These are phyloP conservation scores for Cyclanthera cordifolia DNA, from an alignment of 306 rosid species.

Conservation along the genomic window DNA sequence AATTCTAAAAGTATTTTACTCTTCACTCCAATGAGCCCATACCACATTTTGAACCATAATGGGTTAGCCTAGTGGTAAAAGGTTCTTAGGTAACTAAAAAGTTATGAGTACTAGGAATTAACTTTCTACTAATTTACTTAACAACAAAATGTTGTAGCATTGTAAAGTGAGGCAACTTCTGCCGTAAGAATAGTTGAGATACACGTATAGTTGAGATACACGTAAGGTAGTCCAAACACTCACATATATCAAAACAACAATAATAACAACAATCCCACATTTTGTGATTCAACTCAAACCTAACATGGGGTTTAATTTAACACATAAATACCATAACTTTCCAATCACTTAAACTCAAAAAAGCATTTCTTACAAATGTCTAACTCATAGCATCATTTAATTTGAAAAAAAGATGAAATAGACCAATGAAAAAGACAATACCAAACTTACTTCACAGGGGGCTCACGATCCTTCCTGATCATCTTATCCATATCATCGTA, in stretches of 20 bases:
- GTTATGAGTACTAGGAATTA: too few species aligned
- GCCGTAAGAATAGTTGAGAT: too few species aligned
- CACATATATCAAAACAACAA: too few species aligned
- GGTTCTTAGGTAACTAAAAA: too few species aligned
- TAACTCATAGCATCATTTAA: background rate
- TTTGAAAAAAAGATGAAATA: background rate
- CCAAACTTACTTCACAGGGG: slow-evolving; percentile 69
- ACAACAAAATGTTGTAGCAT: too few species aligned
- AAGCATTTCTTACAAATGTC: background rate
- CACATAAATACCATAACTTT: background rate
- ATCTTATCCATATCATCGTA: slow-evolving; percentile 68
- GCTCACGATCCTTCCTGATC: slow-evolving; percentile 71
- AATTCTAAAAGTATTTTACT: background rate
- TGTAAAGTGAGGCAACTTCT: too few species aligned
- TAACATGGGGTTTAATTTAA: background rate
- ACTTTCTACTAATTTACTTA: too few species aligned
- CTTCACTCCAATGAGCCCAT: background rate
- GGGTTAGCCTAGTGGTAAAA: too few species aligned
- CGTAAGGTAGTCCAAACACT: too few species aligned
- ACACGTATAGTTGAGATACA: too few species aligned
- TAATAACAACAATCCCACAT: background rate
- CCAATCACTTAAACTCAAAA: background rate
- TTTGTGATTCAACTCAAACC: background rate
- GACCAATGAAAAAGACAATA: slow-evolving; percentile 3
- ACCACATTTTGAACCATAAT: background rate